A percentile compares a stretch with the other conserved stretches of the same genome.
phyloP scores from a whole-genome alignment of 768 basidiomycete species.

The Serendipita sp. region DNA sequence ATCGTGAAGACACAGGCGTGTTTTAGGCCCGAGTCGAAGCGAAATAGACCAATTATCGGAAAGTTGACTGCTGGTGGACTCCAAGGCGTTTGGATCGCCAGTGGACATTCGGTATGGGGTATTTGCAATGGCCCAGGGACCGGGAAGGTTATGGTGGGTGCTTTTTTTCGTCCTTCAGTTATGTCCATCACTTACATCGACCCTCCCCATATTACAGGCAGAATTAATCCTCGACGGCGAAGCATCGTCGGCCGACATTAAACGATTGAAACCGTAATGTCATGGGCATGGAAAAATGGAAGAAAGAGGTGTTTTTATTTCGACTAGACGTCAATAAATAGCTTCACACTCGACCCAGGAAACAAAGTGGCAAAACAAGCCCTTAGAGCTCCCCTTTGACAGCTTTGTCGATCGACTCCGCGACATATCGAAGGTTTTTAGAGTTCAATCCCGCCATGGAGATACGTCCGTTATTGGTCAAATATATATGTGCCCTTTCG shows the following conservation, averaged over 20 bases:
- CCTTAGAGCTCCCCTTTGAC: slow-evolving; percentile 33
- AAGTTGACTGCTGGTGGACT: neutral
- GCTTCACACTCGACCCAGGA: slow-evolving; percentile 1
- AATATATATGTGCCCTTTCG: slow-evolving; percentile 64
- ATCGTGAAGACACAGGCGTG: slow-evolving; percentile 9
- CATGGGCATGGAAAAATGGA: neutral
- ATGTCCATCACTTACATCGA: too few relatives aligned
- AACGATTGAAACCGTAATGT: neutral
- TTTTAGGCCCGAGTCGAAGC: slow-evolving; percentile 7
- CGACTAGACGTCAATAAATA: neutral
- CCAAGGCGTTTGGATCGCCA: slow-evolving; percentile 4
- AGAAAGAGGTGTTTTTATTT: neutral
- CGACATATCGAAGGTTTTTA: slow-evolving; percentile 63
- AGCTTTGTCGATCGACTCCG: slow-evolving; percentile 48
- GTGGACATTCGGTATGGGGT: slow-evolving; percentile 25
- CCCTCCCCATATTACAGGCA: too few relatives aligned
- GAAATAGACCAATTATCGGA: slow-evolving; percentile 8
- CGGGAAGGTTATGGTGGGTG: slow-evolving; percentile 40
- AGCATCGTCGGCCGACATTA: slow-evolving; percentile 8
- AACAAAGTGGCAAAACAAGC: slow-evolving; percentile 8
- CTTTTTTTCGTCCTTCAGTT: too few relatives aligned
- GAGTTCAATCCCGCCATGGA: slow-evolving; percentile 89
- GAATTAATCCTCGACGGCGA: slow-evolving; percentile 25
- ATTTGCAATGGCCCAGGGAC: slow-evolving; percentile 78
- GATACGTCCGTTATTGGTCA: slow-evolving; percentile 79